Conservation (phyloP, 2,329 filamentous ascomycete genomes). For the Clonostachys chloroleuca region DNA sequence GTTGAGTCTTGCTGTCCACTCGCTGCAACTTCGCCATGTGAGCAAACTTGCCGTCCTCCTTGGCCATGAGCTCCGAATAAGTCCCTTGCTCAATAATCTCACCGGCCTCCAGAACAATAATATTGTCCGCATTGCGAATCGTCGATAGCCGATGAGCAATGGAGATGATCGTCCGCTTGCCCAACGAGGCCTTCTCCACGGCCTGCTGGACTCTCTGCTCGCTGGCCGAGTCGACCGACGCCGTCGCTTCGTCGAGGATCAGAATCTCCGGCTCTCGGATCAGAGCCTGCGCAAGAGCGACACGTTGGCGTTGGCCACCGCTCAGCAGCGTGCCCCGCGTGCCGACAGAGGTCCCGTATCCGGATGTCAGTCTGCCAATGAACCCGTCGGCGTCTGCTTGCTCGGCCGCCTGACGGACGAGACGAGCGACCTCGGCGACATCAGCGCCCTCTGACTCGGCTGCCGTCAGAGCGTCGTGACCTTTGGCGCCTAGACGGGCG, state of each 20-base stretch:
- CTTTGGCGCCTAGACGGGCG: conserved; percentile 44
- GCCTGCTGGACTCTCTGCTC: conserved; percentile 49
- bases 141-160: conserved; percentile 62
- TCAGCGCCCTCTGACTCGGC: conserved; percentile 36
- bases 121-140: conserved; percentile 60
- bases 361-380: conserved; percentile 47
- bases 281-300: conserved; percentile 54
- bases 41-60: conserved; percentile 41
- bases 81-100: conserved; percentile 59
- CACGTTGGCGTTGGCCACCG: conserved; percentile 56
- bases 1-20: conserved; percentile 19
- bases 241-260: conserved; percentile 58
- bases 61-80: conserved; percentile 53
- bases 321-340: conserved; percentile 48
- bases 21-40: conserved; percentile 42
- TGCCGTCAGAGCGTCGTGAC: conserved; percentile 37
- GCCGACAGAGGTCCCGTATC: conserved; percentile 50
- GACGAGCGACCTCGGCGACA: conserved; percentile 42
- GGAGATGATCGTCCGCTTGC: conserved; percentile 57
- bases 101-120: conserved; percentile 60
- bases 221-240: conserved; percentile 53
- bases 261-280: conserved; percentile 53
- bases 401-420: conserved; percentile 44
- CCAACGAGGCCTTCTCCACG: conserved; percentile 29
- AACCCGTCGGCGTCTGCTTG: conserved; percentile 57